Percentiles rank a stretch among this genome's conserved stretches.
Conservation (phyloP, 768 basidiomycete genomes). For the Russula emetica region DNA sequence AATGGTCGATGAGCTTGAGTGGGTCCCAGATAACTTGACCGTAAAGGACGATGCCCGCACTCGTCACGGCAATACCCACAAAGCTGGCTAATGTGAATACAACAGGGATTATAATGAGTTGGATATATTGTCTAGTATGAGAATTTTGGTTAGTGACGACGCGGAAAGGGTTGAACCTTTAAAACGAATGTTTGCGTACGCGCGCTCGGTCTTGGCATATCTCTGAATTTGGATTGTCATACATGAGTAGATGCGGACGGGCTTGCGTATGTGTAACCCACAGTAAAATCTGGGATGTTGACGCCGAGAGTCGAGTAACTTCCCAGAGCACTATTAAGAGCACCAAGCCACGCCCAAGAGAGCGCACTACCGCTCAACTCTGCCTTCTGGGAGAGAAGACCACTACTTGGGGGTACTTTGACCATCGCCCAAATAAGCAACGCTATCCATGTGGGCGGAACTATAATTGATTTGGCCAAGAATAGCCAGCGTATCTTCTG, state of each 20-base stretch:
- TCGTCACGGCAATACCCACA: constrained; percentile 76
- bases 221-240: constrained; percentile 39
- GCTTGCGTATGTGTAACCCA: constrained; percentile 26
- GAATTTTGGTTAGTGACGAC: not conserved
- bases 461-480: constrained; percentile 52
- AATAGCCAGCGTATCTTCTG: constrained; percentile 76
- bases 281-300: constrained; percentile 85
- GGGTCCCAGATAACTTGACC: constrained; percentile 71
- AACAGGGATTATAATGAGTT: constrained; percentile 69
- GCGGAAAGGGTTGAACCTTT: not conserved
- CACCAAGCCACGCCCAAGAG: constrained; percentile 76
- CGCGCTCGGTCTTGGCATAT: constrained; percentile 65
- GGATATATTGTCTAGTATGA: constrained; percentile 64
- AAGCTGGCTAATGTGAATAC: constrained; percentile 76
- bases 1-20: constrained; percentile 64
- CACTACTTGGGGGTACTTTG: constrained; percentile 56
- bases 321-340: constrained; percentile 73
- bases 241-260: not conserved
- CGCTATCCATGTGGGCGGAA: constrained; percentile 41
- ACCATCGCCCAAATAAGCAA: constrained; percentile 44
- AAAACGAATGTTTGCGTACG: constrained; percentile 39
- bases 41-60: constrained; percentile 68
- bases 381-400: constrained; percentile 52
- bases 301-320: constrained; percentile 68
- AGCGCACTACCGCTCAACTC: constrained; percentile 49